phyloP scores from a whole-genome alignment of 805 yeast species.

The Schwanniomyces polymorphus region DNA sequence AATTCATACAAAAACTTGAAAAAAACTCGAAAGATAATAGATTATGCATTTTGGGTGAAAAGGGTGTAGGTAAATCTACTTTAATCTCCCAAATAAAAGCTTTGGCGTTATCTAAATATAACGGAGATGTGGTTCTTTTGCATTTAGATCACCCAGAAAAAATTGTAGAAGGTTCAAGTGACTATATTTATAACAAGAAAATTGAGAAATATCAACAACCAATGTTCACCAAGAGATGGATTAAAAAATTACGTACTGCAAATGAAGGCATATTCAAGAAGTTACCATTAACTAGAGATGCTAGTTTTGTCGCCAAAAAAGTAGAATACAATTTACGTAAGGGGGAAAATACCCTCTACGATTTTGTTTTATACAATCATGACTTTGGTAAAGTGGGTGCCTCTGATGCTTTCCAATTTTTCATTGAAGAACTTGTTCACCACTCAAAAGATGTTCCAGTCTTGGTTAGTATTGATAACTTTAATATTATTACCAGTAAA shows the following conservation, averaged over 20 bases:
- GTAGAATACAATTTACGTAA: constrained; percentile 30
- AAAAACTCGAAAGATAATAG: constrained; percentile 42
- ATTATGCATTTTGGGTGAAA: constrained; percentile 60
- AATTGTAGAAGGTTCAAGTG: constrained; percentile 71
- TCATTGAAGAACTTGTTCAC: constrained; percentile 53
- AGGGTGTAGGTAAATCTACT: constrained; percentile 81
- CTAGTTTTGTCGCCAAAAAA: constrained; percentile 31
- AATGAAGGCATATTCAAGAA: constrained; percentile 34
- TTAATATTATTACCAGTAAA: constrained; percentile 58
- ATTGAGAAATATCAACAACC: constrained; percentile 68
- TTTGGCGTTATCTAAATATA: constrained; percentile 38
- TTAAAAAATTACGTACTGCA: constrained; percentile 45
- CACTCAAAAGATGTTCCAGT: constrained; percentile 56
- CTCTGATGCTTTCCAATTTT: constrained; percentile 50
- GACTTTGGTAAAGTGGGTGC: constrained; percentile 40
- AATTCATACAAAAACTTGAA: constrained; percentile 36
- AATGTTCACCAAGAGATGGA: constrained; percentile 64
- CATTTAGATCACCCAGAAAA: constrained; percentile 63
- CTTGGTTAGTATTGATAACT: constrained; percentile 69
- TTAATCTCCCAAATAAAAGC: constrained; percentile 69
- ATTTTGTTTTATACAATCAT: constrained; percentile 40
- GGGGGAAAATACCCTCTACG: constrained; percentile 39
- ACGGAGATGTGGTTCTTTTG: constrained; percentile 46
- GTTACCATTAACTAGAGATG: constrained; percentile 34
- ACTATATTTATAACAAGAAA: constrained; percentile 56